Conservation (phyloP, 345 rosid species). For the Citrus mangshanensis region DNA sequence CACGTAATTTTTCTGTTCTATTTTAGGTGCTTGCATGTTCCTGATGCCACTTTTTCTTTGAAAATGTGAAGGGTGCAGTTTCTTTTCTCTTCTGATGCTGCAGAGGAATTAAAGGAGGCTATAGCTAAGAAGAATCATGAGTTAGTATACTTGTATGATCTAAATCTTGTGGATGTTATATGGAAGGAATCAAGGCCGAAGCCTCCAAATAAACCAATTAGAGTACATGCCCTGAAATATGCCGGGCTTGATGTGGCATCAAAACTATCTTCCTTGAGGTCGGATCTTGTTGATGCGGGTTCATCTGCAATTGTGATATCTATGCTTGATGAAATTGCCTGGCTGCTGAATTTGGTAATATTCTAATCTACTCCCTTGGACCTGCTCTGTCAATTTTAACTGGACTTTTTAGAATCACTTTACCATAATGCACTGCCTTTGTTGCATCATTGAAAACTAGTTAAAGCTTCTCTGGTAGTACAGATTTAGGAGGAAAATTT, state of each 20-base stretch:
- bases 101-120: conserved; percentile 84
- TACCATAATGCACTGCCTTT: neutral
- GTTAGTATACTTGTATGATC: conserved; percentile 70
- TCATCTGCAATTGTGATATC: conserved; percentile 83
- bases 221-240: conserved; percentile 82
- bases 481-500: neutral
- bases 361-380: neutral
- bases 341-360: conserved; percentile 90
- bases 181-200: conserved; percentile 89
- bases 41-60: conserved; percentile 40
- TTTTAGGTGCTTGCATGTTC: conserved; percentile 10
- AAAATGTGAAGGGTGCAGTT: conserved; percentile 92
- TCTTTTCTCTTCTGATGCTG: conserved; percentile 91
- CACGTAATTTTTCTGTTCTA: conserved; percentile 1
- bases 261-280: conserved; percentile 66
- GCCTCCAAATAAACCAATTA: conserved; percentile 69
- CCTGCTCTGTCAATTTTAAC: neutral
- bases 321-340: conserved; percentile 96
- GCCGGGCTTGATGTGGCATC: conserved; percentile 81
- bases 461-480: neutral
- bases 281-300: conserved; percentile 62
- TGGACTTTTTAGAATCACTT: neutral
- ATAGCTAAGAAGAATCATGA: conserved; percentile 75
- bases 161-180: conserved; percentile 79
- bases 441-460: neutral